Base-by-base conservation (phyloP, 2,329 filamentous ascomycete species). In the Diaporthe sp. region DNA sequence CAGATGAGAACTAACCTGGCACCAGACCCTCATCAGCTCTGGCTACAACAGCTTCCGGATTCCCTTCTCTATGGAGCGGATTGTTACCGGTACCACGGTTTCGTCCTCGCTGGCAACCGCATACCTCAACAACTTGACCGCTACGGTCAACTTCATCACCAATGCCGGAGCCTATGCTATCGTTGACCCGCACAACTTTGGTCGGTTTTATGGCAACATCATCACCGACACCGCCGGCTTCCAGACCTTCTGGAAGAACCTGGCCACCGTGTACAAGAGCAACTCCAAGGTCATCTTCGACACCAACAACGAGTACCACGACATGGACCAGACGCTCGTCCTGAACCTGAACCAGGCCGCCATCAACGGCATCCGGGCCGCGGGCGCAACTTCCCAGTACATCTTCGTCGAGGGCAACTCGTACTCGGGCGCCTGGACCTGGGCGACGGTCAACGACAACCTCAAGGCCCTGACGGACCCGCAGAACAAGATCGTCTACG, bases 291-390 rank as follows among this genome's bases (percentile, higher is more conserved):
- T 92, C 79, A 87, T 91, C 79, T 91, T 91, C 77, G 89, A 91
- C 81, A 91, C 88, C 72, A 91, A 91, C 86, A 92, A 92, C 80
- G 90, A 92, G 84, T 92, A 90, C 81, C 85, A 92, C 79, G 87
- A 87, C 79, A 90, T 91, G 86, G 89, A 91, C 76, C 88, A 91
- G 81, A 82, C 81, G 2, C 86, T 91, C 17, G 89, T 92, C 25
- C 82, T 89, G 49, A 82, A 87, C 77, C 87, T 92, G 65, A 92
- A 92, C 86, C 90, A 92, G 80, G 90, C 89, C 22, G 90, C 89
- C 76, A 91, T 92, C 79, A 80, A 91, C 79, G 88, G 86, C 77
- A 91, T 92, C 81, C 88, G 90, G 46, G 86, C 83, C 19, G 86
- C 88, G 13, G 90, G 90, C 9, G 90, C 90, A 9, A 91, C 84